Conservation (phyloP, 2,329 filamentous ascomycete genomes). For the Grosmannia serpens region DNA sequence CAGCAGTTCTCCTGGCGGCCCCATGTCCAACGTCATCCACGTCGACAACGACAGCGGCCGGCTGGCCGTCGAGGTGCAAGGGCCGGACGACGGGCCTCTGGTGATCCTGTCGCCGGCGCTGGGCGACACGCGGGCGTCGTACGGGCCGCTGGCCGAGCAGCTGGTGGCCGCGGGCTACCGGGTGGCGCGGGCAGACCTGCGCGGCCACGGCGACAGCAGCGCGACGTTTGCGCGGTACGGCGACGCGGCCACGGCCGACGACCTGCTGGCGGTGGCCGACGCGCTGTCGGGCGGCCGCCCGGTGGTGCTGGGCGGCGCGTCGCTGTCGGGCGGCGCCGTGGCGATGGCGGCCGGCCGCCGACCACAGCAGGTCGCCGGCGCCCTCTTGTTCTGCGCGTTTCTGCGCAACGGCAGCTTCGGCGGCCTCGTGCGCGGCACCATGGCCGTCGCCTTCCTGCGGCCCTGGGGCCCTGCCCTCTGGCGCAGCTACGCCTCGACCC, state of each 20-base stretch:
- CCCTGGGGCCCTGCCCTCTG: constrained; percentile 12
- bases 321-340: constrained; percentile 10
- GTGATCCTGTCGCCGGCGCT: constrained; percentile 12
- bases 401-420: constrained; percentile 9
- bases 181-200: constrained; percentile 11
- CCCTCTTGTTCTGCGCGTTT: constrained; percentile 9
- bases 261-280: constrained; percentile 9
- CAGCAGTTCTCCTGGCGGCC: no score
- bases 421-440: not conserved
- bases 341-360: constrained; percentile 10
- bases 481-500: constrained; percentile 5
- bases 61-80: constrained; percentile 13
- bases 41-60: constrained; percentile 2
- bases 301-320: constrained; percentile 11
- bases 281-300: not conserved
- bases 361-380: constrained; percentile 11
- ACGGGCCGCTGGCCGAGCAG: constrained; percentile 9
- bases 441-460: constrained; percentile 6
- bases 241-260: constrained; percentile 10
- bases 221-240: constrained; percentile 8
- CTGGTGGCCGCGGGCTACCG: constrained; percentile 13
- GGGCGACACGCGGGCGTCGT: constrained; percentile 12
- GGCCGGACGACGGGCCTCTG: constrained; percentile 6
- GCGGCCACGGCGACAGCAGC: constrained; percentile 12
- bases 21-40: no score